These are phyloP conservation scores for Aspergillus sp. DNA, from an alignment of 2,329 filamentous ascomycete genomes.

Conservation along the genomic window DNA sequence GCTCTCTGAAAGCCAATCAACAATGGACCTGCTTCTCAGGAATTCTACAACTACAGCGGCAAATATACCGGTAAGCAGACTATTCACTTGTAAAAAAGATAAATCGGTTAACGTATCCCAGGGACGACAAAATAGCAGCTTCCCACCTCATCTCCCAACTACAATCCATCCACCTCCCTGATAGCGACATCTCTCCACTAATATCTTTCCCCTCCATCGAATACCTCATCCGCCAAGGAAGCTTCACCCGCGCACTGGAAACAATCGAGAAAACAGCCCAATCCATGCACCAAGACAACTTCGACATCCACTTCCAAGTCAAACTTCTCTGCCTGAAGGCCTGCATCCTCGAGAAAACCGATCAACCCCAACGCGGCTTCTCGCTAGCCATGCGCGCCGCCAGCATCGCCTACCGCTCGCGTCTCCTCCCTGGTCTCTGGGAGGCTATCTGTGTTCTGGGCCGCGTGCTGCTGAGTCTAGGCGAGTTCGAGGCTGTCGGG, in stretches of 20 bases:
- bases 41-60: slow-evolving; percentile 34
- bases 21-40: slow-evolving; percentile 37
- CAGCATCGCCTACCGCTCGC: slow-evolving; percentile 61
- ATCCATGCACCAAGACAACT: slow-evolving; percentile 46
- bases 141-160: slow-evolving; percentile 52
- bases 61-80: slow-evolving; percentile 33
- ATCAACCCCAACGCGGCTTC: slow-evolving; percentile 65
- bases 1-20: slow-evolving; percentile 69
- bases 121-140: slow-evolving; percentile 50
- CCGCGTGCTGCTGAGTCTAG: slow-evolving; percentile 59
- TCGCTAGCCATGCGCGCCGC: slow-evolving; percentile 68
- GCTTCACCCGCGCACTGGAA: slow-evolving; percentile 47
- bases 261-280: slow-evolving; percentile 47
- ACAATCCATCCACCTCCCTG: slow-evolving; percentile 43
- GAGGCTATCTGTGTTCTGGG: slow-evolving; percentile 60
- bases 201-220: slow-evolving; percentile 55
- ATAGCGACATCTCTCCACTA: slow-evolving; percentile 53
- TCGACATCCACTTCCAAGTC: slow-evolving; percentile 60
- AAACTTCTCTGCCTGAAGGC: slow-evolving; percentile 66
- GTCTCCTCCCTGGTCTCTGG: slow-evolving; percentile 64
- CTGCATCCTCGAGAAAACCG: slow-evolving; percentile 58
- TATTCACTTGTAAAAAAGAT: not conserved
- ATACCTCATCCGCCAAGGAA: slow-evolving; percentile 46
- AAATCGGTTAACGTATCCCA: slow-evolving; percentile 21
- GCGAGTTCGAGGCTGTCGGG: slow-evolving; percentile 60